Evolutionary conservation across 1,139 yeast genomes (phyloP).

Genomic region (Taiozyma onychis): DNA sequence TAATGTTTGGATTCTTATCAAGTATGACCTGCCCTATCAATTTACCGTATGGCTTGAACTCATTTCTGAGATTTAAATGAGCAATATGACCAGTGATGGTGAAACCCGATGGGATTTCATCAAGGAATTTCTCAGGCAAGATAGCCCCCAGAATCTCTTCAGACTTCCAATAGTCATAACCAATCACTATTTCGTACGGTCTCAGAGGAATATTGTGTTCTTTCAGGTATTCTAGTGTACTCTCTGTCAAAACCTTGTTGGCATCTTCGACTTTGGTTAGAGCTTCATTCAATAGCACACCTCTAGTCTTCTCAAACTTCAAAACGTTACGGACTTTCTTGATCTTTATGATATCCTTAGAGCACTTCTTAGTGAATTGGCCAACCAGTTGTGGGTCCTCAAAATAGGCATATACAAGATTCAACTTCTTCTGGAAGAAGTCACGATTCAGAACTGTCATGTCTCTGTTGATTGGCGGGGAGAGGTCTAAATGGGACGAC

Average conservation of each 20-base stretch:
- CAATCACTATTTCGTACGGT: conserved; percentile 53
- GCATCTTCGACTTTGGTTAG: conserved; percentile 37
- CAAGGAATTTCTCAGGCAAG: conserved; percentile 63
- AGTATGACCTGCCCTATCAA: conserved; percentile 87
- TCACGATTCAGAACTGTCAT: conserved; percentile 63
- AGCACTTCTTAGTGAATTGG: conserved; percentile 40
- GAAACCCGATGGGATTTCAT: conserved; percentile 84
- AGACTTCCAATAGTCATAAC: conserved; percentile 78
- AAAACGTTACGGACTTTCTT: conserved; percentile 67
- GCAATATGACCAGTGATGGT: conserved; percentile 96
- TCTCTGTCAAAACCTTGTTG: conserved; percentile 33
- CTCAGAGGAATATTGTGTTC: conserved; percentile 42
- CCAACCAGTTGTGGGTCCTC: conserved; percentile 62
- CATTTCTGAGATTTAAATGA: conserved; percentile 80
- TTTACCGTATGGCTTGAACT: conserved; percentile 74
- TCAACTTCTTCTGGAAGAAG: conserved; percentile 50
- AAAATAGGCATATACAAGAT: conserved; percentile 62
- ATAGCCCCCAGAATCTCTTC: conserved; percentile 79
- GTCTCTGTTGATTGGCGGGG: conserved; percentile 64
- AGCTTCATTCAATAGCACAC: conserved; percentile 56
- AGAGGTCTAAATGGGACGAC: conserved; percentile 7
- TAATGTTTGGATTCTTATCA: conserved; percentile 76
- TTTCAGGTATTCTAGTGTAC: conserved; percentile 39
- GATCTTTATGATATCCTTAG: conserved; percentile 51
- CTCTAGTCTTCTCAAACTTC: conserved; percentile 43